These are phyloP conservation scores for Fragaria vesca DNA, from an alignment of 306 rosid species.

Conservation along the genomic window DNA sequence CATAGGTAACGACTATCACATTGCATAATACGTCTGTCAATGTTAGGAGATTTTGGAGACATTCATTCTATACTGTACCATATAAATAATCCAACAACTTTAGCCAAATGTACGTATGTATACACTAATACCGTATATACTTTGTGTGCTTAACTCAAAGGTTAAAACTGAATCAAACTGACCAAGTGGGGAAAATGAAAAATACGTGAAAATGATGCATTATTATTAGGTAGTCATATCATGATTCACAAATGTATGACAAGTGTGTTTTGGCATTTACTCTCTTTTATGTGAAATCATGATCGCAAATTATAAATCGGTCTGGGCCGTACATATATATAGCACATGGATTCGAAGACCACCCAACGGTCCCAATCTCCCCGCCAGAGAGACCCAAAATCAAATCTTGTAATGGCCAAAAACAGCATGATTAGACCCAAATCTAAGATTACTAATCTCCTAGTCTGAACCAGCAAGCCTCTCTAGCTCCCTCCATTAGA, in stretches of 20 bases:
- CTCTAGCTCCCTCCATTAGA: conserved; percentile 18
- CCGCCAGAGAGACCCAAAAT: neutral
- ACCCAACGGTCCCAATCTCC: conserved; percentile 46
- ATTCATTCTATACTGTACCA: too few species aligned
- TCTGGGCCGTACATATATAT: conserved; percentile 30
- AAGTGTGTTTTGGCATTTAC: conserved; percentile 7
- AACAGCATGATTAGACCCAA: conserved; percentile 40
- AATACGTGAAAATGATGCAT: neutral
- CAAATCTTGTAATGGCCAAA: conserved; percentile 32
- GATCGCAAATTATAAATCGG: conserved; percentile 23
- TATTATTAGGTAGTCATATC: neutral
- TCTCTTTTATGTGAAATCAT: conserved; percentile 20
- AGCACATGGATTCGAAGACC: conserved; percentile 27
- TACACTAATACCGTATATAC: too few species aligned
- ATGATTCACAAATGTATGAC: neutral
- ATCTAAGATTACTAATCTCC: neutral
- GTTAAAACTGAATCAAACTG: neutral
- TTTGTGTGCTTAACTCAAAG: too few species aligned
- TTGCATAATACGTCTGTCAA: too few species aligned
- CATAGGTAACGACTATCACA: too few species aligned
- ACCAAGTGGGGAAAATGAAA: neutral
- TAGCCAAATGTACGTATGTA: too few species aligned
- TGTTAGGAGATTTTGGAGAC: too few species aligned
- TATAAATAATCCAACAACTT: too few species aligned
- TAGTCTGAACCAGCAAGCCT: conserved; percentile 10